Percentiles rank a stretch among this genome's conserved stretches.
These are phyloP conservation scores for Adansonia digitata DNA, from an alignment of 345 rosid species.

Conservation along the genomic window DNA sequence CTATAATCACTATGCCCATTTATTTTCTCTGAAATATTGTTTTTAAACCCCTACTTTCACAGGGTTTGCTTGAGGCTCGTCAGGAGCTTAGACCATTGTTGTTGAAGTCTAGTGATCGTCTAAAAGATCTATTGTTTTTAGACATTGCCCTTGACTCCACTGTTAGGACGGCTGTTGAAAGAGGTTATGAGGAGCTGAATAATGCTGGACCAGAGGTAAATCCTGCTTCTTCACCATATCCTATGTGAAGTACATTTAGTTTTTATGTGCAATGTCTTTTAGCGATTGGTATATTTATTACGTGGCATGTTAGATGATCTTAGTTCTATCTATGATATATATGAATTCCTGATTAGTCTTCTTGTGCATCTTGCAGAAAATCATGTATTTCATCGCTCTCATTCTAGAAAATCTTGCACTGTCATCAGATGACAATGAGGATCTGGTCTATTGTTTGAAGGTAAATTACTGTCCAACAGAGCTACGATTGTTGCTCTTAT, in stretches of 20 bases:
- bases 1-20: slow-evolving; percentile 1
- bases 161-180: slow-evolving; percentile 92
- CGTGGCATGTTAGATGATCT: background rate
- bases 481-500: background rate
- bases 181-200: slow-evolving; percentile 82
- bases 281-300: background rate
- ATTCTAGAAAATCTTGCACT: slow-evolving; percentile 92
- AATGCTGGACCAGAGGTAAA: slow-evolving; percentile 80
- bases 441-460: slow-evolving; percentile 88
- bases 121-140: slow-evolving; percentile 89
- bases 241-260: slow-evolving; percentile 1
- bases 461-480: slow-evolving; percentile 28
- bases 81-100: slow-evolving; percentile 84
- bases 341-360: slow-evolving; percentile 16
- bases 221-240: slow-evolving; percentile 10
- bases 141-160: slow-evolving; percentile 94
- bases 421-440: slow-evolving; percentile 89
- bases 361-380: slow-evolving; percentile 55
- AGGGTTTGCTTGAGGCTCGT: slow-evolving; percentile 98
- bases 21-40: background rate
- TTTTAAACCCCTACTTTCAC: background rate
- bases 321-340: slow-evolving; percentile 9
- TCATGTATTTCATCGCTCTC: slow-evolving; percentile 66
- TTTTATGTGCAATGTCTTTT: background rate
- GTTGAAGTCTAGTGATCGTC: slow-evolving; percentile 60